phyloP scores from a whole-genome alignment of 2,329 filamentous ascomycete genomes.

The Phialemonium atrogriseum region DNA sequence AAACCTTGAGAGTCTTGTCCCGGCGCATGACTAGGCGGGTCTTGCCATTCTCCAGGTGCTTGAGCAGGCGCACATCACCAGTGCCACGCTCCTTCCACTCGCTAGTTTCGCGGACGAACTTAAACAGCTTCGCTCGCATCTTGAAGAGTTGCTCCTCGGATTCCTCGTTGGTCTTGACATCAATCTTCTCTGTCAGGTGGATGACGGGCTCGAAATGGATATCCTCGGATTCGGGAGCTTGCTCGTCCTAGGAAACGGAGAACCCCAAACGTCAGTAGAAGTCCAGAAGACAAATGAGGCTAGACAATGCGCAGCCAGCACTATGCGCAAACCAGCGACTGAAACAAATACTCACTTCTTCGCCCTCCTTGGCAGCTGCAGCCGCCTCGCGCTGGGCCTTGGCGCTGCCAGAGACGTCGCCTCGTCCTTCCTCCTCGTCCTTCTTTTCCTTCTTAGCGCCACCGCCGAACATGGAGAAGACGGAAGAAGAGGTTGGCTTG shows the following conservation, averaged over 20 bases:
- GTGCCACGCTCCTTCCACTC: constrained; percentile 99
- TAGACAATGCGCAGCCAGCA: too few relatives aligned
- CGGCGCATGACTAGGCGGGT: constrained; percentile 96
- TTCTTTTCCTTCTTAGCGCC: constrained; percentile 97
- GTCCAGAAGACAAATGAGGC: too few relatives aligned
- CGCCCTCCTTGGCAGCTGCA: constrained; percentile 42
- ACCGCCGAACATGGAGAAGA: constrained; percentile 98
- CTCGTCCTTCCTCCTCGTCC: constrained; percentile 69
- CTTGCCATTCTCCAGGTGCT: constrained; percentile 99
- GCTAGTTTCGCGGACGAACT: constrained; percentile 82
- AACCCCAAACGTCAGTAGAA: constrained; percentile 4
- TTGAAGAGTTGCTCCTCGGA: constrained; percentile 96
- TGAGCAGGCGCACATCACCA: constrained; percentile 89
- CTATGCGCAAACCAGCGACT: background rate
- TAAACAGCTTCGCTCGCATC: constrained; percentile 99
- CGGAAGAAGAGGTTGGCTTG: constrained; percentile 47
- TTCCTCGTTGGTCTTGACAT: constrained; percentile 97
- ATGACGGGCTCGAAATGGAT: constrained; percentile 97
- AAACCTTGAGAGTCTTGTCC: constrained; percentile 99
- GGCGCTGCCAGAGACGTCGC: constrained; percentile 82
- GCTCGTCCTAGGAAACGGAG: constrained; percentile 50
- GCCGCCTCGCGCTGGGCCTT: constrained; percentile 61
- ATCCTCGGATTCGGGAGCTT: constrained; percentile 79
- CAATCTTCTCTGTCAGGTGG: constrained; percentile 91
- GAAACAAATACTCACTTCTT: constrained; percentile 38